phyloP scores from a whole-genome alignment of 2,329 filamentous ascomycete genomes.

The Colletotrichum agaves region DNA sequence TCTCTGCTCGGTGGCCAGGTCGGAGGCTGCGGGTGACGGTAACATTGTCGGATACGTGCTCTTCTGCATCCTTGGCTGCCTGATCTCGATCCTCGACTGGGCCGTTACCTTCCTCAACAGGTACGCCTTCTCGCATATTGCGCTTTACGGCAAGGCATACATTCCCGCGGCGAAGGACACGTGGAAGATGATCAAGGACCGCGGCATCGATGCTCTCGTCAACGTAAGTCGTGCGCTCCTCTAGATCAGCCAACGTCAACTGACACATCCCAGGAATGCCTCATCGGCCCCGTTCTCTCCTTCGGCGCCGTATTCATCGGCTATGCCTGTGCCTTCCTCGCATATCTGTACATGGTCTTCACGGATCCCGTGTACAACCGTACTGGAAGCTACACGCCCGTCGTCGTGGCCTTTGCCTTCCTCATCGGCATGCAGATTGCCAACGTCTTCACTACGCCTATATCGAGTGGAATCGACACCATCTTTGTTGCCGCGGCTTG shows the following conservation, averaged over 20 bases:
- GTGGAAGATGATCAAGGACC: slow-evolving; percentile 90
- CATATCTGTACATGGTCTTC: slow-evolving; percentile 88
- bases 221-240: slow-evolving; percentile 60
- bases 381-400: slow-evolving; percentile 74
- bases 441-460: slow-evolving; percentile 88
- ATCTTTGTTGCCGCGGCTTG: slow-evolving; percentile 85
- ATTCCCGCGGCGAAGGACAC: slow-evolving; percentile 88
- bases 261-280: slow-evolving; percentile 67
- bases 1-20: slow-evolving; percentile 79
- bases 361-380: slow-evolving; percentile 83
- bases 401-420: slow-evolving; percentile 87
- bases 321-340: slow-evolving; percentile 82
- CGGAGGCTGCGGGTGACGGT: slow-evolving; percentile 70
- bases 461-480: slow-evolving; percentile 89
- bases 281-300: slow-evolving; percentile 78
- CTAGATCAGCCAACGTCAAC: not conserved
- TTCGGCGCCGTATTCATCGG: slow-evolving; percentile 87
- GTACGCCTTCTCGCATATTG: slow-evolving; percentile 93
- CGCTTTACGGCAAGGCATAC: slow-evolving; percentile 90
- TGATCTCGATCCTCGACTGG: slow-evolving; percentile 85
- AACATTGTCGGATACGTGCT: slow-evolving; percentile 74
- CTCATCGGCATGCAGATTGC: slow-evolving; percentile 90
- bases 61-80: slow-evolving; percentile 80
- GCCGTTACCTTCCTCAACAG: slow-evolving; percentile 88
- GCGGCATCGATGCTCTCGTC: slow-evolving; percentile 88